These are phyloP conservation scores for Hanseniaspora lindneri DNA, from an alignment of 805 yeast species.

Conservation along the genomic window DNA sequence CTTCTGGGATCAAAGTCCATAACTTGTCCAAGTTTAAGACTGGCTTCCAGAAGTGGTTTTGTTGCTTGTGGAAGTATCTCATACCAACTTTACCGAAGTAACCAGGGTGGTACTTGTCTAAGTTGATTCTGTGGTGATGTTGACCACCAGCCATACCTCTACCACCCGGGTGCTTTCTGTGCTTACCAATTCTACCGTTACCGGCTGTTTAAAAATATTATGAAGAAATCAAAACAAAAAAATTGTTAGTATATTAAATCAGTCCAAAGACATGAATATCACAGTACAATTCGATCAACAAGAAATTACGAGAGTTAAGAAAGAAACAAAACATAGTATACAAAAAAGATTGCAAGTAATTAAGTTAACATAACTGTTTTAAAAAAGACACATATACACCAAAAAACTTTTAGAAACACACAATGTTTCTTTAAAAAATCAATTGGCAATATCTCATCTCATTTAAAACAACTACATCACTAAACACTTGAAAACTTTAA, in stretches of 20 bases:
- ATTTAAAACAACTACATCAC: background rate
- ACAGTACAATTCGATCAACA: background rate
- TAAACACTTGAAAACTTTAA: background rate
- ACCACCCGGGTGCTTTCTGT: conserved; percentile 99
- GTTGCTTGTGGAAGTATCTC: conserved; percentile 98
- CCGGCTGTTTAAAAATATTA: conserved; percentile 56
- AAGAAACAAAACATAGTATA: conserved; percentile 12
- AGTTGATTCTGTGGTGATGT: conserved; percentile 99
- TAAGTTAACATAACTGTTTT: conserved; percentile 1
- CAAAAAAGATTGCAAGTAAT: background rate
- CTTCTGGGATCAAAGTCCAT: conserved; percentile 92
- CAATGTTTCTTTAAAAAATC: background rate
- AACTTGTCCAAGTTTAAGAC: conserved; percentile 94
- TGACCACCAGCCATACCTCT: conserved; percentile 99
- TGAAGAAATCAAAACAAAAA: background rate
- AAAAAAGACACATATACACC: background rate
- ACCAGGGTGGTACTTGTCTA: conserved; percentile 99
- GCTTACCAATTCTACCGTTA: conserved; percentile 99
- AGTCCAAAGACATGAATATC: background rate
- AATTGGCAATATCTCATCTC: no score
- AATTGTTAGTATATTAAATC: conserved; percentile 12
- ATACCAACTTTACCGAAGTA: conserved; percentile 99
- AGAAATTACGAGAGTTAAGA: background rate
- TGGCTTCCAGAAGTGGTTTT: conserved; percentile 94
- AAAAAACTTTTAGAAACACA: background rate